Evolutionary conservation across 257 asterid species (phyloP), one percentile per base, ranked within the genome.

Genomic region (Forsythia suspensa): DNA sequence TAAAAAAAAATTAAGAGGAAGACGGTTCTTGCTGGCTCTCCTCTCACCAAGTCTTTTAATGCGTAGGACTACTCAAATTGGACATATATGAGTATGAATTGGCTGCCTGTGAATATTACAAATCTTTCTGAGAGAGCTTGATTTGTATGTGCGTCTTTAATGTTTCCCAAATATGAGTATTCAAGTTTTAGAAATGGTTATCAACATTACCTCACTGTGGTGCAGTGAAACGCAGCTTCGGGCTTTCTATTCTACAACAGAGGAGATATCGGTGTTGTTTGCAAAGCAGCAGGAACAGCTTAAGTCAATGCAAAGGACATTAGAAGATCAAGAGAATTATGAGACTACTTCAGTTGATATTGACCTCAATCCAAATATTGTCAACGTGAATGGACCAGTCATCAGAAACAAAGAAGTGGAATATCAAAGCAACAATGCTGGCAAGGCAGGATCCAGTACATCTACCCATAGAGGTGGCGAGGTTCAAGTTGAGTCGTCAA

Each of bases 161-260:
- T 48, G n/a, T 48, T 48, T 48, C 55, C 55, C 55, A 13, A 48
- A 48, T 48, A 12, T 48, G 18, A 48, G 55, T 48, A 12, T 5
- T 48, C 55, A 12, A 48, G 55, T 48, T 13, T 48, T 63, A 52
- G 73, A 65, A 36, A 72, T 75, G 71, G 52, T 44, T 46, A 55
- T 16, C 79, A 41, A 82, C 71, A 41, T 36, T 39, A 20, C 20
- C 36, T 75, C 74, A 48, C 82, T 74, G 72, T 77, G 12, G 48
- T 89, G 90, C 91, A 94, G 98, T 71, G 99, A 96, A 85, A 92
- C 98, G 42, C 99, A 96, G 87, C 98, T 96, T 70, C 97, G 98
- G 65, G 88, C 99, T 76, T 96, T 96, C 88, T 96, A 96, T 85
- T 94, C 99, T 18, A 94, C 98, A 12, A 94, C 99, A 0, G 99